Percentiles rank a stretch among this genome's conserved stretches.
These are phyloP conservation scores for Hordeum pubiflorum DNA, from an alignment of 202 grass and related monocot genomes.

Conservation along the genomic window DNA sequence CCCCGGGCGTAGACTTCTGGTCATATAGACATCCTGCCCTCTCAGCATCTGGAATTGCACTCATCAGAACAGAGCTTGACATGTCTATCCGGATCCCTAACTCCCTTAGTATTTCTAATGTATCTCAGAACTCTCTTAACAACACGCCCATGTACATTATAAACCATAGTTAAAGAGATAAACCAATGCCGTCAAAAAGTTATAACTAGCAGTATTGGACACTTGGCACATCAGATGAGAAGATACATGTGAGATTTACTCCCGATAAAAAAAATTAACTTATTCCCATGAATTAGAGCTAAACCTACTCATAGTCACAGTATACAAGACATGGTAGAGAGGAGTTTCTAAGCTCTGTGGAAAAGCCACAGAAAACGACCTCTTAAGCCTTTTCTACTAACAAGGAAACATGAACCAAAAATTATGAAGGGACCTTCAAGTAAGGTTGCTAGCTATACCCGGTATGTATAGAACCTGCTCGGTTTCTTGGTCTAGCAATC, in stretches of 20 bases:
- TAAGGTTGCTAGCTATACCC: slow-evolving; percentile 57
- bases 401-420: slow-evolving; percentile 33
- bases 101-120: no score
- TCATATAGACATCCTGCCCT: no score
- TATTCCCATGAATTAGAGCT: slow-evolving; percentile 48
- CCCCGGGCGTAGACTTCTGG: no score
- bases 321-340: slow-evolving; percentile 44
- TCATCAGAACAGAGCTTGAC: no score
- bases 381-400: slow-evolving; percentile 33
- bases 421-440: slow-evolving; percentile 45
- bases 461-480: slow-evolving; percentile 47
- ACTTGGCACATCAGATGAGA: slow-evolving; percentile 1
- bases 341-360: slow-evolving; percentile 17
- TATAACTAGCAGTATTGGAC: neutral
- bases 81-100: no score
- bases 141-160: no score
- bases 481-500: slow-evolving; percentile 27
- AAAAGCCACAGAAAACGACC: slow-evolving; percentile 17
- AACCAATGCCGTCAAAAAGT: neutral
- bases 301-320: slow-evolving; percentile 46
- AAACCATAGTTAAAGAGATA: neutral
- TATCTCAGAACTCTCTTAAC: no score
- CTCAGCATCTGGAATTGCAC: no score
- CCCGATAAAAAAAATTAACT: slow-evolving; percentile 26
- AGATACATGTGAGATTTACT: slow-evolving; percentile 25